phyloP scores from a whole-genome alignment of 2,329 filamentous ascomycete species.

The Coniochaeta sp. region DNA sequence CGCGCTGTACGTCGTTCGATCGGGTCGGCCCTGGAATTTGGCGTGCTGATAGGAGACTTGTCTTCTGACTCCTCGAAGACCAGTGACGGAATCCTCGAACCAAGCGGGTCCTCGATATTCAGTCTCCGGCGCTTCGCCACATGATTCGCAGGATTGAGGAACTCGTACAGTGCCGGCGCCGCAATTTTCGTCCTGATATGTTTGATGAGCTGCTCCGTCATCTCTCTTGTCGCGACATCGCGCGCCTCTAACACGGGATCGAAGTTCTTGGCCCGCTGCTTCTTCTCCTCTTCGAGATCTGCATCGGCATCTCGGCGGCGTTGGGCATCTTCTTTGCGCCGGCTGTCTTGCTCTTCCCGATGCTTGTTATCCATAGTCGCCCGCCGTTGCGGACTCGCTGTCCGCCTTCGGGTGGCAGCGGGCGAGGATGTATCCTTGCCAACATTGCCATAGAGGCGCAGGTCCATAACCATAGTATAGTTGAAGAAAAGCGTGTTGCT shows the following conservation, averaged over 20 bases:
- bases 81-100: constrained; percentile 43
- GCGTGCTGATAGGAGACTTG: constrained; percentile 55
- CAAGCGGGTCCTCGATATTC: constrained; percentile 63
- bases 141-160: constrained; percentile 76
- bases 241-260: constrained; percentile 85
- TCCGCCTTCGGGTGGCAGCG: constrained; percentile 25
- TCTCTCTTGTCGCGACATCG: constrained; percentile 68
- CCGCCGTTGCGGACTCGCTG: constrained; percentile 26
- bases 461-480: constrained; percentile 85
- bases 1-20: constrained; percentile 53
- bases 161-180: constrained; percentile 70
- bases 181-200: constrained; percentile 86
- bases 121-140: constrained; percentile 70
- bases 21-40: constrained; percentile 53
- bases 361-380: constrained; percentile 38
- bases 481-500: constrained; percentile 84
- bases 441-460: constrained; percentile 38
- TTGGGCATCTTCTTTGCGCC: constrained; percentile 64
- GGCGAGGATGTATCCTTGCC: constrained; percentile 7
- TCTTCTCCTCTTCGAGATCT: constrained; percentile 86
- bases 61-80: constrained; percentile 55
- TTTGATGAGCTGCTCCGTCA: constrained; percentile 78
- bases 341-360: constrained; percentile 58
- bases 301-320: constrained; percentile 65
- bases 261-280: constrained; percentile 75